A percentile compares a stretch with the other conserved stretches of the same genome.
Conservation (phyloP, 1,284 basidiomycete species). For the Coniferiporia sulphurascens region DNA sequence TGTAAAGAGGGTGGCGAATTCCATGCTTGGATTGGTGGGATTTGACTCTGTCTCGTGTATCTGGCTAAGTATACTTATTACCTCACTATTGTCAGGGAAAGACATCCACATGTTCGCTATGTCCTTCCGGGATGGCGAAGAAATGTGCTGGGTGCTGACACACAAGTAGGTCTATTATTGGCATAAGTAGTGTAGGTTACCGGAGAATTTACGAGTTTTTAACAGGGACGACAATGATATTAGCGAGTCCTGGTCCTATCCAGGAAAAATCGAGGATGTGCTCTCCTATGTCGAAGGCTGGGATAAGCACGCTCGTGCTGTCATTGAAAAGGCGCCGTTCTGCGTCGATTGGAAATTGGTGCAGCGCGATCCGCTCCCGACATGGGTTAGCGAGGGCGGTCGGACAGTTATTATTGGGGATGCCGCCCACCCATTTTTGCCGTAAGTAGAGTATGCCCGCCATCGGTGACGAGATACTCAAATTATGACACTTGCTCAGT, state of each 20-base stretch:
- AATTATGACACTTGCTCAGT: slow-evolving; percentile 8
- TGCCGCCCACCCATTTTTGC: slow-evolving; percentile 21
- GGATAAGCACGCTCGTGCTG: slow-evolving; percentile 18
- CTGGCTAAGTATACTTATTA: background rate
- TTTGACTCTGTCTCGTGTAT: background rate
- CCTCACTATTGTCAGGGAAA: background rate
- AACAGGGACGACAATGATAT: slow-evolving; percentile 21
- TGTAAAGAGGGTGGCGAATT: slow-evolving; percentile 21
- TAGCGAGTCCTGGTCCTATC: slow-evolving; percentile 22
- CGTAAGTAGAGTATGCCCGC: background rate
- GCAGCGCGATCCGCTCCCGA: slow-evolving; percentile 22
- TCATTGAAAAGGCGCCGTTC: slow-evolving; percentile 17
- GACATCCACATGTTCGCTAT: slow-evolving; percentile 22
- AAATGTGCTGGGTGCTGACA: slow-evolving; percentile 23
- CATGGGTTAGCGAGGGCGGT: slow-evolving; percentile 20
- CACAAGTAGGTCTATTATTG: slow-evolving; percentile 12
- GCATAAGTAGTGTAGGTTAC: background rate
- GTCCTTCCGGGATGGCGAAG: slow-evolving; percentile 19
- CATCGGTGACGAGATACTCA: background rate
- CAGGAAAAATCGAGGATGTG: slow-evolving; percentile 22
- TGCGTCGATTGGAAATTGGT: slow-evolving; percentile 25
- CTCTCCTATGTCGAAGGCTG: slow-evolving; percentile 20
- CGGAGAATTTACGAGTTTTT: background rate
- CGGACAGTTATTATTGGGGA: slow-evolving; percentile 22
- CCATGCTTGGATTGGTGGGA: slow-evolving; percentile 16